A percentile compares a stretch with the other conserved stretches of the same genome.
These are phyloP conservation scores for Solanum lycopersicoides DNA, from an alignment of 257 asterid genomes.

Conservation along the genomic window DNA sequence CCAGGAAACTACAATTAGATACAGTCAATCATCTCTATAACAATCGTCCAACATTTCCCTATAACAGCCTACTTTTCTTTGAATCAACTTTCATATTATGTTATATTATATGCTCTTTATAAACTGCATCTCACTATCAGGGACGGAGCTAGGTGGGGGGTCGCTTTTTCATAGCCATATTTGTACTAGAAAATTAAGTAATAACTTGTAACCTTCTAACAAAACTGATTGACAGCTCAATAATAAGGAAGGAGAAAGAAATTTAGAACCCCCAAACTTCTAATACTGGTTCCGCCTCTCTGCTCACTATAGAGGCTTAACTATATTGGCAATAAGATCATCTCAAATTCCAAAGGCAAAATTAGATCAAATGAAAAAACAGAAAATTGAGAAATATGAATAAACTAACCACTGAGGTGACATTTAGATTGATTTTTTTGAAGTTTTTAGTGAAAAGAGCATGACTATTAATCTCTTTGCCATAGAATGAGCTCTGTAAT, in stretches of 20 bases:
- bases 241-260: too few relatives aligned
- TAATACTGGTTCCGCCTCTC: too few relatives aligned
- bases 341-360: background rate
- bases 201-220: too few relatives aligned
- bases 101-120: background rate
- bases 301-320: background rate
- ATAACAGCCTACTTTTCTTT: background rate
- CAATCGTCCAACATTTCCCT: background rate
- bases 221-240: too few relatives aligned
- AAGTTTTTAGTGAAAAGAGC: conserved; percentile 8
- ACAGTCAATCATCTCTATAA: background rate
- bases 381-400: background rate
- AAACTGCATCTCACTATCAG: background rate
- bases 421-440: conserved; percentile 17
- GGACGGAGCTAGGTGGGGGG: too few relatives aligned
- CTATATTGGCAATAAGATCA: background rate
- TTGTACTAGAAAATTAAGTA: too few relatives aligned
- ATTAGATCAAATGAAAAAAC: background rate
- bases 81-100: background rate
- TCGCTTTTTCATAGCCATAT: too few relatives aligned
- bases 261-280: too few relatives aligned
- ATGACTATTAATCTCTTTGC: conserved; percentile 17
- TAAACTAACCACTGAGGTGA: conserved; percentile 46
- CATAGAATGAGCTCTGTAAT: conserved; percentile 28
- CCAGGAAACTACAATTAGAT: background rate